Percentiles rank a stretch among this genome's conserved stretches.
Conservation (phyloP, 1,139 yeast genomes). For the Yamadazyma pseudoaaseri region DNA sequence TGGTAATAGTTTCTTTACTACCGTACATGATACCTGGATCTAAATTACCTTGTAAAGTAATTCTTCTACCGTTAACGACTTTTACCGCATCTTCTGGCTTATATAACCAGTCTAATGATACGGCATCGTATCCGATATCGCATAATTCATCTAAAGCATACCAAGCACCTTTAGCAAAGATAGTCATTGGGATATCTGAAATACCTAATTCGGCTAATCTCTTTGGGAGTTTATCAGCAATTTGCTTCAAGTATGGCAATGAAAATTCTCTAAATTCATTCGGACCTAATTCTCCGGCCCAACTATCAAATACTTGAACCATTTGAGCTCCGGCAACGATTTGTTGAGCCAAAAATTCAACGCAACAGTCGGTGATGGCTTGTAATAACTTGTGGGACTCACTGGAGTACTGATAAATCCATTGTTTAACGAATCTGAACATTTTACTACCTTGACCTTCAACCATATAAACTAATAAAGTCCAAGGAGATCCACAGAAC, state of each 20-base stretch:
- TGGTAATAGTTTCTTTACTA: slow-evolving; percentile 71
- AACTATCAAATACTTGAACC: slow-evolving; percentile 93
- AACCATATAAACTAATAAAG: slow-evolving; percentile 91
- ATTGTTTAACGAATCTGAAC: slow-evolving; percentile 87
- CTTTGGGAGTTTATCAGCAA: slow-evolving; percentile 64
- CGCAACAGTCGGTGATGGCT: slow-evolving; percentile 82
- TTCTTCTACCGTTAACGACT: slow-evolving; percentile 71
- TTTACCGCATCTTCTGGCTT: slow-evolving; percentile 84
- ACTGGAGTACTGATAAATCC: slow-evolving; percentile 81
- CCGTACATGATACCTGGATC: slow-evolving; percentile 97
- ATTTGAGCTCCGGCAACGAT: slow-evolving; percentile 98
- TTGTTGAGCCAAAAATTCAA: slow-evolving; percentile 91
- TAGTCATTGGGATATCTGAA: slow-evolving; percentile 78
- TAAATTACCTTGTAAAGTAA: slow-evolving; percentile 88
- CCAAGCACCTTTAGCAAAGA: slow-evolving; percentile 98
- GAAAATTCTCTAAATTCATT: slow-evolving; percentile 84
- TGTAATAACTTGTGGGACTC: slow-evolving; percentile 71
- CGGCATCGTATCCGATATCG: slow-evolving; percentile 79
- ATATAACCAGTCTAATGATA: slow-evolving; percentile 90
- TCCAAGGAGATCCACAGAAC: slow-evolving; percentile 98
- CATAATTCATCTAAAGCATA: slow-evolving; percentile 88
- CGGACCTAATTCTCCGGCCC: slow-evolving; percentile 98
- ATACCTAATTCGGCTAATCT: slow-evolving; percentile 73
- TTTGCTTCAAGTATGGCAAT: slow-evolving; percentile 81
- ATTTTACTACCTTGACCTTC: slow-evolving; percentile 96